A percentile compares a stretch with the other conserved stretches of the same genome.
These are phyloP conservation scores for Canavalia gladiata DNA, from an alignment of 306 rosid genomes.

Conservation along the genomic window DNA sequence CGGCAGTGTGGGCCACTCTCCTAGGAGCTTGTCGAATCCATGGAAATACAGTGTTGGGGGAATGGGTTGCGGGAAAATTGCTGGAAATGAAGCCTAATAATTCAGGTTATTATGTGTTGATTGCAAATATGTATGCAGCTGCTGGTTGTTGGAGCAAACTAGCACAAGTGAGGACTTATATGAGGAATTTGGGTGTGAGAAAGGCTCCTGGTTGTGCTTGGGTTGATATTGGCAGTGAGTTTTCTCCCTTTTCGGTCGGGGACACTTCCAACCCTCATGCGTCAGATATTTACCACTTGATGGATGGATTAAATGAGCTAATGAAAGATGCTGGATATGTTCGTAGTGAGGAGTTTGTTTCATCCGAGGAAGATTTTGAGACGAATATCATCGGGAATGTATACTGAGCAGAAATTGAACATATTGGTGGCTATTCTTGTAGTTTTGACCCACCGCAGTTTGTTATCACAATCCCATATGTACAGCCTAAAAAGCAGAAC, in stretches of 20 bases:
- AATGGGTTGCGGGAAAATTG: constrained; percentile 91
- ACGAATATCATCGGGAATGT: constrained; percentile 42
- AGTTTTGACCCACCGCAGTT: neutral
- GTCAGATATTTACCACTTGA: constrained; percentile 57
- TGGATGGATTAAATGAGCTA: constrained; percentile 72
- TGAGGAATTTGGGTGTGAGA: constrained; percentile 83
- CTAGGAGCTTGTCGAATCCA: constrained; percentile 82
- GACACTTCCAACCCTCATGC: constrained; percentile 70
- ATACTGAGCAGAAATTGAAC: constrained; percentile 24
- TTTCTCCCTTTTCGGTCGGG: constrained; percentile 70
- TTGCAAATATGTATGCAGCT: constrained; percentile 92
- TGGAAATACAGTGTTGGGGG: constrained; percentile 71
- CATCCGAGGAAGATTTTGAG: constrained; percentile 62
- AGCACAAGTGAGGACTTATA: constrained; percentile 77
- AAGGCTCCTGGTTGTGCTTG: constrained; percentile 85
- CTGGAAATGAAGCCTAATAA: constrained; percentile 75
- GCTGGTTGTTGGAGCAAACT: constrained; percentile 81
- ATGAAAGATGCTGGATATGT: constrained; percentile 67
- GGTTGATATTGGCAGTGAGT: constrained; percentile 73
- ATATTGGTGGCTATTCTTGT: constrained; percentile 11
- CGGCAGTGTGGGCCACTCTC: constrained; percentile 94
- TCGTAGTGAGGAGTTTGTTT: constrained; percentile 48
- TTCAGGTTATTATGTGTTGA: constrained; percentile 85
- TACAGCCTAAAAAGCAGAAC: neutral
- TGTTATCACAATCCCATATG: neutral